Base-by-base conservation (phyloP, 495 filamentous ascomycete genomes). In the Podospora tetraspora region DNA sequence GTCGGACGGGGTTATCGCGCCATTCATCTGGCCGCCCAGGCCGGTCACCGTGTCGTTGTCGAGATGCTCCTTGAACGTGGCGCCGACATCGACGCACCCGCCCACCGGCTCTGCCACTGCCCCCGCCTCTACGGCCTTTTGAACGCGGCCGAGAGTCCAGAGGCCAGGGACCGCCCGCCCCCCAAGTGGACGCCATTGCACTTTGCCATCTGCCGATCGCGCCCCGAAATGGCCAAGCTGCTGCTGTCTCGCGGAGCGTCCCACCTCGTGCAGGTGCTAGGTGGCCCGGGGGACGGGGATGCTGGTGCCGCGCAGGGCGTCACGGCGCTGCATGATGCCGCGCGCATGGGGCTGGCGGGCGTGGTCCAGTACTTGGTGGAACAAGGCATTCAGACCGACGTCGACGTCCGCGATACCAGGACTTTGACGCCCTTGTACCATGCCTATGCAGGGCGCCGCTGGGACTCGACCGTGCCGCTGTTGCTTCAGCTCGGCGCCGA, bases 1-100 rank as follows among this genome's bases (percentile, higher is more conserved):
- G 16, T 43, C 37, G 13, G 37, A 19, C 37, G 37, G 16, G 6
- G 70, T 13, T 78, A 70, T 62, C 64, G 59, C 24, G 71, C 77
- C 12, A 63, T 82, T n/a, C 80, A 82, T 37, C 70, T 80, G 9
- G 80, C 80, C 16, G 79, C 73, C 13, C 63, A 71, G 16, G 66
- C 65, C 32, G 78, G 79, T 16, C 75, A 80, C 34, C 58, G 75
- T 32, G 66, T 77, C 9, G 69, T 78, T 9, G 59, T 80, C 21
- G 57, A 69, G 9, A 59, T 74, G 19, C 70, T 82, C 21, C 62
- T 81, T 56, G 59, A 73, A 21, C 56, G 73, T 19, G 77, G 78
- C 6, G 80, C 76, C 1, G 13, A 62, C 10, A 61, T 76, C 23
- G 57, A 77, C 59, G 58, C 61, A 11, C 12, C 60, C 8, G 78